Evolutionary conservation across 257 asterid species (phyloP), one percentile per base, ranked within the genome.

Genomic region (Linaria vulgaris): DNA sequence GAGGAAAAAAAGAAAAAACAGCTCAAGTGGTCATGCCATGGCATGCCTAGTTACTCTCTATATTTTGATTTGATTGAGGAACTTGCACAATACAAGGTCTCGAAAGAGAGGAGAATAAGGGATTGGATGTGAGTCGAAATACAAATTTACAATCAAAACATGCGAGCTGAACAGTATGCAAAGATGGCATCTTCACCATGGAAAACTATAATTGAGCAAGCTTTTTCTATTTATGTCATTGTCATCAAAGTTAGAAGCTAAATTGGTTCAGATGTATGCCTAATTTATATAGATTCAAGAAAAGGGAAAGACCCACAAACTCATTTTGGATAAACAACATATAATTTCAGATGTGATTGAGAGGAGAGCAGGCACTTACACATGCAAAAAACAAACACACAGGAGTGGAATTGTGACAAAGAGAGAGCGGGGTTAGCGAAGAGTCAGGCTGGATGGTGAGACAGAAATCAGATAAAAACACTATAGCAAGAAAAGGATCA

Each of bases 401-500:
- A 46, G 52, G 8, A n/a, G 52, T 4, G n/a, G 21, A 23, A 19
- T 12, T 4, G 17, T n/a, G n/a, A n/a, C 16, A 51, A 39, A 44
- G 51, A 37, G 59, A 9, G 27, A 61, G 6, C 14, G 31, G 61
- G 67, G 50, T 9, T 23, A 61, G 50, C 51, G 53, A 43, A 63
- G 48, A 56, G 47, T 14, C 45, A 39, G 39, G 67, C 51, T 13
- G 57, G 47, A 46, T 20, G 11, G 19, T 38, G 34, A n/a, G 12
- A 21, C 22, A 12, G 34, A 20, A 24, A 34, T 5, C 19, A 34
- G 37, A 62, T 56, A 24, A 37, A 43, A 22, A 57, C 10, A 62
- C 27, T 66, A 38, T 12, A 61, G 39, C 39, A 62, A 53, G 61
- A 67, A 63, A 46, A 12, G 24, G 41, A 52, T 66, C 49, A 68